Evolutionary conservation across 2,329 filamentous ascomycete genomes (phyloP).

Genomic region (Colletotrichum simmondsii): DNA sequence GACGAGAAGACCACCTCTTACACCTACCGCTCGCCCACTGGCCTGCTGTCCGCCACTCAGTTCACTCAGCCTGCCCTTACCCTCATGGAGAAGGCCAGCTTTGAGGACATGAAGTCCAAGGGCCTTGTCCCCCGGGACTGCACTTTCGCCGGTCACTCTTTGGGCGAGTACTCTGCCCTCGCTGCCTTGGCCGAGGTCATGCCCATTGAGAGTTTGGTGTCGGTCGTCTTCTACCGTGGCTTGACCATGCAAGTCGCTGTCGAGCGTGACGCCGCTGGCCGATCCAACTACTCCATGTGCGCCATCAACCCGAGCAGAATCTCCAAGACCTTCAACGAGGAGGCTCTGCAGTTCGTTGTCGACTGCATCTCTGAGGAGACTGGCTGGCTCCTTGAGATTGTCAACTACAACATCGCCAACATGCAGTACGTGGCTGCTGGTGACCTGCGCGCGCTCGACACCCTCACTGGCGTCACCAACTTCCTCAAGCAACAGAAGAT

Average conservation of each 20-base stretch:
- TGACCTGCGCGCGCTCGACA: constrained; percentile 77
- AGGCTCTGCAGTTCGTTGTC: constrained; percentile 95
- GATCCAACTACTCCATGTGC: constrained; percentile 99
- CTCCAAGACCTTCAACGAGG: constrained; percentile 98
- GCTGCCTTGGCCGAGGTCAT: constrained; percentile 97
- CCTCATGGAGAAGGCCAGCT: constrained; percentile 99
- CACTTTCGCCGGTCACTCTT: constrained; percentile 96
- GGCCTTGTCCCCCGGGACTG: constrained; percentile 95
- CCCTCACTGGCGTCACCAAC: constrained; percentile 85
- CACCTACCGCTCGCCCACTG: constrained; percentile 95
- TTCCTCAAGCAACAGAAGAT: constrained; percentile 97
- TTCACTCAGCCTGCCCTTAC: constrained; percentile 98
- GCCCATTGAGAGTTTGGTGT: constrained; percentile 99
- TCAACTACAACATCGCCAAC: constrained; percentile 91
- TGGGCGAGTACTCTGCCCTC: constrained; percentile 97
- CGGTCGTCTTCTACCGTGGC: constrained; percentile 98
- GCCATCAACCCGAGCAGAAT: constrained; percentile 98
- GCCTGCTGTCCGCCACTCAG: constrained; percentile 94
- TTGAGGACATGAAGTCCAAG: constrained; percentile 98
- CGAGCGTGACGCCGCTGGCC: constrained; percentile 90
- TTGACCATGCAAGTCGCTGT: constrained; percentile 99
- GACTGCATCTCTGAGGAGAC: constrained; percentile 95
- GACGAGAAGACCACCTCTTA: constrained; percentile 93
- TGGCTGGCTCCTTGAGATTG: constrained; percentile 96
- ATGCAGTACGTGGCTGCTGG: constrained; percentile 81